Conservation (phyloP, 2,329 filamentous ascomycete species). For the Colletotrichum noveboracense region DNA sequence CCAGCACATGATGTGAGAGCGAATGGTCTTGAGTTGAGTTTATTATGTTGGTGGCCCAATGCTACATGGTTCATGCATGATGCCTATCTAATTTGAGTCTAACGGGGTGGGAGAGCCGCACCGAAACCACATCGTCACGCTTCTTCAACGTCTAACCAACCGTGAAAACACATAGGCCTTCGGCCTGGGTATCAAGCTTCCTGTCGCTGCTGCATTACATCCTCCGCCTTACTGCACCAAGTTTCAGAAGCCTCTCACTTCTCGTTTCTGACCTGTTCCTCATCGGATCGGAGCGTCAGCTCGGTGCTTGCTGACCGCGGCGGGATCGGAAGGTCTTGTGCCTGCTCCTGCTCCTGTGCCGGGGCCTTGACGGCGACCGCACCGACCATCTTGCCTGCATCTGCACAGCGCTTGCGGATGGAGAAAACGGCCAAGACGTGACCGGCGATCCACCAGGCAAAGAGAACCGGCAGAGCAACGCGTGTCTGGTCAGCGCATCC, state of each 20-base stretch:
- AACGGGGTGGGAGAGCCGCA: background rate
- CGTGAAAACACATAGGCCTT: background rate
- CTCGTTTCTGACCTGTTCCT: background rate
- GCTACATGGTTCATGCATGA: background rate
- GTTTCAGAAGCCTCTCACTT: background rate
- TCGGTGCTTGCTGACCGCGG: background rate
- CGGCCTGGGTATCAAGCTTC: background rate
- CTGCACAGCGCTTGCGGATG: slow-evolving; percentile 24
- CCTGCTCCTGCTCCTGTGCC: background rate
- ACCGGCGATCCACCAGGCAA: slow-evolving; percentile 39
- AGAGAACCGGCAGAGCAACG: slow-evolving; percentile 46
- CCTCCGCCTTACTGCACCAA: background rate
- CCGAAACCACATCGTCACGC: background rate
- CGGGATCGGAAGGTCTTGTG: background rate
- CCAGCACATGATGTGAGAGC: background rate
- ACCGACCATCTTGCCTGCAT: background rate
- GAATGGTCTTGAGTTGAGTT: background rate
- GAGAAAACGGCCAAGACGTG: slow-evolving; percentile 29
- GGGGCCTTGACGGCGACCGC: background rate
- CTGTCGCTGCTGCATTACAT: background rate
- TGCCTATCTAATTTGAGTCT: background rate
- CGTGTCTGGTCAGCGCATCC: slow-evolving; percentile 43
- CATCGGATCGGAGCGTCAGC: background rate
- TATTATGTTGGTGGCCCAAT: background rate
- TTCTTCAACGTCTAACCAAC: background rate